Percentiles rank a stretch among this genome's conserved stretches.
Evolutionary conservation across 208 protist species (phyloP).

Genomic region (Trypanosoma platydactyli): DNA sequence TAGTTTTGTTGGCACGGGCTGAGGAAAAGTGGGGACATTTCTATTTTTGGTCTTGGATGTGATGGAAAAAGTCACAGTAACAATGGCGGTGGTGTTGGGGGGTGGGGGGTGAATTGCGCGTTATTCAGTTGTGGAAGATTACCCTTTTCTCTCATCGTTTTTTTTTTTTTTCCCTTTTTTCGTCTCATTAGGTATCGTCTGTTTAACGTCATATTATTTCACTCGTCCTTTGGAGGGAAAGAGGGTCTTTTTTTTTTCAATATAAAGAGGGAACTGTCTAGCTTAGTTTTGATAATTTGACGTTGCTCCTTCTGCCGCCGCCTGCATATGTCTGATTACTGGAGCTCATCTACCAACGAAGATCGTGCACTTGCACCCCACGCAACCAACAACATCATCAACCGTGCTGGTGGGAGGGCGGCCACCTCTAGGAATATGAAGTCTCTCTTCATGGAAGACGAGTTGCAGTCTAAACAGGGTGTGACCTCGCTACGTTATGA

Average conservation of each 20-base stretch:
- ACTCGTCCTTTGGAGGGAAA: too few relatives aligned
- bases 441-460: slow-evolving; percentile 32
- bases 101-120: too few relatives aligned
- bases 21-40: background rate
- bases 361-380: background rate
- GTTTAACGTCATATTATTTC: background rate
- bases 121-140: background rate
- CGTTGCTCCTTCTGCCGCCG: too few relatives aligned
- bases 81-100: too few relatives aligned
- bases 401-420: background rate
- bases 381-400: too few relatives aligned
- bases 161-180: slow-evolving; percentile 20
- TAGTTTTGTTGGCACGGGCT: too few relatives aligned
- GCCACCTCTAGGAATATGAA: slow-evolving; percentile 16
- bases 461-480: slow-evolving; percentile 30
- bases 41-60: background rate
- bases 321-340: slow-evolving; percentile 12
- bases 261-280: background rate
- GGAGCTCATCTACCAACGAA: slow-evolving; percentile 19
- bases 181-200: background rate
- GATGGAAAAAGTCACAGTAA: too few relatives aligned
- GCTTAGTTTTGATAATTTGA: too few relatives aligned
- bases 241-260: background rate
- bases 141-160: slow-evolving; percentile 7
- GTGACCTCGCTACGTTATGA: slow-evolving; percentile 26